Evolutionary conservation across 352 stramenopile genomes (phyloP).

Genomic region (Phytophthora crassamura): DNA sequence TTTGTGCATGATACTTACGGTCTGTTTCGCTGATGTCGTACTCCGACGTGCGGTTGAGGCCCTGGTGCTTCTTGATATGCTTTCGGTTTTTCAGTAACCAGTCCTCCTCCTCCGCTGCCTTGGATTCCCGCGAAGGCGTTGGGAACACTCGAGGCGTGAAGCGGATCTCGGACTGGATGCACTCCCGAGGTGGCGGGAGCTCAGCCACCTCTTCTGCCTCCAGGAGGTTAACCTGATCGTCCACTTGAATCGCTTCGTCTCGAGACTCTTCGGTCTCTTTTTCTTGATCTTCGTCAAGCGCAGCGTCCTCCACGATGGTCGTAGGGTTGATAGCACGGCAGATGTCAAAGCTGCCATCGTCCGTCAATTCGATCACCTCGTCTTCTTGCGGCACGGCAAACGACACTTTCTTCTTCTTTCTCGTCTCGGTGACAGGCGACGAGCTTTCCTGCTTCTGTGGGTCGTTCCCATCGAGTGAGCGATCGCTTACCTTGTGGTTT

Average conservation of each 20-base stretch:
- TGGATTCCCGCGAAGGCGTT: constrained; percentile 81
- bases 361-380: constrained; percentile 58
- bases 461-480: not conserved
- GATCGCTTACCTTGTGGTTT: constrained; percentile 15
- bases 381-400: constrained; percentile 40
- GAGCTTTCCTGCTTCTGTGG: not conserved
- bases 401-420: constrained; percentile 47
- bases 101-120: constrained; percentile 80
- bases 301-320: not conserved
- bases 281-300: not conserved
- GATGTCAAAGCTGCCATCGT: constrained; percentile 63
- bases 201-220: constrained; percentile 21
- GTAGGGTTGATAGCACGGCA: constrained; percentile 9
- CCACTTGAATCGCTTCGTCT: constrained; percentile 22
- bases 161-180: constrained; percentile 56
- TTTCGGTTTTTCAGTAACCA: constrained; percentile 88
- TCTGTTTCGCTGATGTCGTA: constrained; percentile 90
- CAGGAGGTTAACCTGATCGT: not conserved
- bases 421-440: constrained; percentile 4
- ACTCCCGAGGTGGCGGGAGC: constrained; percentile 54
- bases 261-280: not conserved
- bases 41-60: constrained; percentile 46
- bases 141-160: constrained; percentile 85
- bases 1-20: constrained; percentile 47
- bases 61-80: constrained; percentile 77